These are phyloP conservation scores for Colletotrichum sp. DNA, from an alignment of 2,329 filamentous ascomycete species.

Conservation along the genomic window DNA sequence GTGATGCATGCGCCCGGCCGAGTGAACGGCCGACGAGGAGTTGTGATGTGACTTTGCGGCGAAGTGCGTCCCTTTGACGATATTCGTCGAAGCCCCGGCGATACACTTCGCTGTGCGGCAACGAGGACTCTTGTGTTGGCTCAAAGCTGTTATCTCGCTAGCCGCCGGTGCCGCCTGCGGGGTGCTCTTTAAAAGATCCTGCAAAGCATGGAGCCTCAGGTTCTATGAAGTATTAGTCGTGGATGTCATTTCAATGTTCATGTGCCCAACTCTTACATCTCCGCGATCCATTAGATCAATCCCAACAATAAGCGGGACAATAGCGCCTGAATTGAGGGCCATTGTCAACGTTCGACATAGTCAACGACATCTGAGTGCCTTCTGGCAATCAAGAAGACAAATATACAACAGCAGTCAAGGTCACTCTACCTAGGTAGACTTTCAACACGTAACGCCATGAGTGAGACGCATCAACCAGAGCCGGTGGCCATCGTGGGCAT, in stretches of 20 bases:
- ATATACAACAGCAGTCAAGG: accelerated
- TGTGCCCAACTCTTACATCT: accelerated
- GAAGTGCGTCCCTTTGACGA: background rate
- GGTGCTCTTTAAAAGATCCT: background rate
- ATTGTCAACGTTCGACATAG: background rate
- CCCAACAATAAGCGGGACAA: background rate
- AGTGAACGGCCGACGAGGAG: background rate
- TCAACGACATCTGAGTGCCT: background rate
- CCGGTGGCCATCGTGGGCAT: background rate
- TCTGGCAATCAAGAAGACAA: background rate
- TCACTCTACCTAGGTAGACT: background rate
- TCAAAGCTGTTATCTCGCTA: background rate
- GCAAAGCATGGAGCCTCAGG: accelerated
- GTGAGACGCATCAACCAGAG: background rate
- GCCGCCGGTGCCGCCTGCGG: background rate
- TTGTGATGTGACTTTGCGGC: background rate
- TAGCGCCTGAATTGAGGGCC: background rate
- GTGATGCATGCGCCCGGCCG: background rate
- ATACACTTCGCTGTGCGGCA: background rate
- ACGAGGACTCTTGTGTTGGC: background rate
- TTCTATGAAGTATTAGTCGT: background rate
- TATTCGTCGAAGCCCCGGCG: background rate
- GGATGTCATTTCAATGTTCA: background rate
- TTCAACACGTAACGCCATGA: background rate
- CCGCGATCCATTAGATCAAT: background rate